Evolutionary conservation across 2,329 filamentous ascomycete species (phyloP), one percentile per base, ranked within the genome.

Genomic region (Myriangium duriaei): DNA sequence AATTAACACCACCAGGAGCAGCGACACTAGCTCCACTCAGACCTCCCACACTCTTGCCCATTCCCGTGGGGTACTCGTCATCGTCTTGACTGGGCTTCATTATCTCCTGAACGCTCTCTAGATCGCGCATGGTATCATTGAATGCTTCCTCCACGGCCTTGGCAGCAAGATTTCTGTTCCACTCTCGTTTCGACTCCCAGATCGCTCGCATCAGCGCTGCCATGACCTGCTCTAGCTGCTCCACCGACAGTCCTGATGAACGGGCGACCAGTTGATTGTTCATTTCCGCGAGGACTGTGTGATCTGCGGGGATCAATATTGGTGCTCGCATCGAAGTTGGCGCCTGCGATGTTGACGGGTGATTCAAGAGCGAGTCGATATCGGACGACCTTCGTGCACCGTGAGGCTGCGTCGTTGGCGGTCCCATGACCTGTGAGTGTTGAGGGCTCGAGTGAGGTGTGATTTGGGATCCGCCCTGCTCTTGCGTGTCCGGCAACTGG

Each of bases 151-250:
- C 67, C 26, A 92, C 69, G 26, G 68, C 63, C 32, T 63, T 63
- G 11, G 79, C 68, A 11, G 94, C 86, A 49, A 70, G 69, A 50
- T 76, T 79, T 30, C 91, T 75, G 59, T 98, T 91, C 74, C 83
- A 91, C 51, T 92, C 79, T 33, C 75, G 71, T 34, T 86, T 72
- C 43, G 72, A 72, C 43, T 69, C 70, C 91, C 91, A 98, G 31
- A 96, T 72, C 45, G 79, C 76, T 43, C 88, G 81, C 88, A 96
- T 96, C 45, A 96, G 65, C 47, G 80, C 76, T 5, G 86, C 79
- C 56, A 87, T 87, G 55, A 95, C 79, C 59, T 96, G 88, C 65
- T 96, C 88, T 13, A 98, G 65, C 58, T 98, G 88, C 61, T 98
- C 91, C 37, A 98, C 82, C 0, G 79, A 82, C 56, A 82, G 83